Evolutionary conservation across 176 grass and related monocot species (phyloP).

Genomic region (Triticum aestivum): IWGSC_CS_RefSeq_v2.1 NC_057799.1:494674492-494674991

Average conservation of each 20-base stretch:
- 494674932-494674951: conserved; percentile 50
- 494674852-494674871: conserved; percentile 57
- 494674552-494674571: background rate
- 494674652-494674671: background rate
- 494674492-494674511: no score
- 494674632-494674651: background rate
- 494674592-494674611: background rate
- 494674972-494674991: conserved; percentile 39
- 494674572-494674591: background rate
- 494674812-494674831: conserved; percentile 23
- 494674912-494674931: background rate
- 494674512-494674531: no score
- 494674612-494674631: no score
- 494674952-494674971: conserved; percentile 57
- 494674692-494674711: no score
- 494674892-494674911: conserved; percentile 42
- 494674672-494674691: no score
- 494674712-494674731: no score
- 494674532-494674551: no score
- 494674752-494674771: conserved; percentile 10
- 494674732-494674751: background rate
- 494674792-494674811: background rate
- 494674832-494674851: conserved; percentile 31
- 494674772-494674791: background rate
- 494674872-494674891: conserved; percentile 62